Percentiles rank a stretch among this genome's conserved stretches.
Evolutionary conservation across 305 asterid genomes (phyloP).

Genomic region (Fraxinus nigra): DNA sequence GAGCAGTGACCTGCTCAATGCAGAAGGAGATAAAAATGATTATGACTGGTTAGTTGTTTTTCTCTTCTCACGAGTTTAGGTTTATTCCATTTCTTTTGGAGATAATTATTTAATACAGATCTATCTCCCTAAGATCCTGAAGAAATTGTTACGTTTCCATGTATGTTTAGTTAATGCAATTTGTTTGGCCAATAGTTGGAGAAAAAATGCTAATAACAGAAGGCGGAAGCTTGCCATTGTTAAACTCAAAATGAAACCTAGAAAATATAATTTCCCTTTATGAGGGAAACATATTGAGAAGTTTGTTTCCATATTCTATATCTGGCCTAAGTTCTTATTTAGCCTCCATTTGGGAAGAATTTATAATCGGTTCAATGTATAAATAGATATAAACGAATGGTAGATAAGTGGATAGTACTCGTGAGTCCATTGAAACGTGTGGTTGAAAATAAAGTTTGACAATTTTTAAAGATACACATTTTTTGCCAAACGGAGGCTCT

Average conservation of each 20-base stretch:
- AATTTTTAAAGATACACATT: background rate
- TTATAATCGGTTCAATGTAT: background rate
- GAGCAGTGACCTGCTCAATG: slow-evolving; percentile 84
- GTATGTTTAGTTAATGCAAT: slow-evolving; percentile 1
- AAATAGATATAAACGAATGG: background rate
- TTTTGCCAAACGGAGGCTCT: background rate
- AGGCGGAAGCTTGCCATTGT: background rate
- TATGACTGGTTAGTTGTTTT: slow-evolving; percentile 77
- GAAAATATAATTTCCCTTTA: slow-evolving; percentile 11
- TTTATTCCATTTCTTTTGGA: slow-evolving; percentile 10
- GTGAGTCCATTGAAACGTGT: background rate
- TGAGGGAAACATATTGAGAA: background rate
- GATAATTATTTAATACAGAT: background rate
- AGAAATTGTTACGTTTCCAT: slow-evolving; percentile 10
- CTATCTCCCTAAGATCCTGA: slow-evolving; percentile 4
- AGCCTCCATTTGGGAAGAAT: background rate
- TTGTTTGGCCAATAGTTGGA: slow-evolving; percentile 1
- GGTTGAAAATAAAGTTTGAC: background rate
- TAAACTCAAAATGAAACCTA: background rate
- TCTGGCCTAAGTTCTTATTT: slow-evolving; percentile 8
- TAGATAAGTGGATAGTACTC: too few species aligned
- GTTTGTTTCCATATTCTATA: slow-evolving; percentile 1
- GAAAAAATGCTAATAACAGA: slow-evolving; percentile 4
- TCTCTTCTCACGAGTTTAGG: background rate
- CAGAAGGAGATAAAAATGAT: slow-evolving; percentile 87